Base-by-base conservation (phyloP, 1,139 yeast species). In the Meyerozyma athensensis region DNA sequence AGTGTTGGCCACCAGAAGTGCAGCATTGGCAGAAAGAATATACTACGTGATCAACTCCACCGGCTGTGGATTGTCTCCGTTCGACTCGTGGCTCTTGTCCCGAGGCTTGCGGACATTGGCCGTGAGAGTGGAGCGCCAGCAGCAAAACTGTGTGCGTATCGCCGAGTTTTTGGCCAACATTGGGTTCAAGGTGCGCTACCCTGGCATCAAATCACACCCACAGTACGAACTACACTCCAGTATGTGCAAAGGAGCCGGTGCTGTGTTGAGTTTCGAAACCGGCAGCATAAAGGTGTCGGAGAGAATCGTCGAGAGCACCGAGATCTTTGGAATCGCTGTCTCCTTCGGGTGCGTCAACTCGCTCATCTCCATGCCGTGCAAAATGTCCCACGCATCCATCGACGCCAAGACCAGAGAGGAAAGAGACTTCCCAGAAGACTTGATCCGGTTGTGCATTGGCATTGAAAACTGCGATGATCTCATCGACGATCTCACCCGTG, bases 381-480 rank as follows among this genome's bases (percentile, higher is more conserved):
- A 79, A 59, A 89, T 89, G 97, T 86, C 96, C 2, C 97, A 89
- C 56, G 97, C 97, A n/a, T 82, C 96, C 5, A 89, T 90, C 46
- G 96, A 87, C 53, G 83, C 89, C 26, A 79, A 85, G 53, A 81
- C 89, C 7, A 76, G 96, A 58, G 81, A 81, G 42, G 95, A 85
- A 59, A 76, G 97, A 55, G 87, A 81, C 30, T 81, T 89, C 63
- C 96, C 97, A 2, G 96, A 89, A 60, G 97, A 90, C 58, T 69
- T 89, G 53, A 80, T 89, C 51, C 74, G 97, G 50, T 72, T 89
- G 42, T 89, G 96, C 58, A 81, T 89, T 38, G 97, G 97, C 40
- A 89, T 85, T 44, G 95, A 85, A 55, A 77, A 79, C 53, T 62
- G 72, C 26, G 78, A 75, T 46, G 83, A 77, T 46, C 65, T 82